phyloP scores from a whole-genome alignment of 2,329 filamentous ascomycete genomes.

The Sporothrix euskadiensis region DNA sequence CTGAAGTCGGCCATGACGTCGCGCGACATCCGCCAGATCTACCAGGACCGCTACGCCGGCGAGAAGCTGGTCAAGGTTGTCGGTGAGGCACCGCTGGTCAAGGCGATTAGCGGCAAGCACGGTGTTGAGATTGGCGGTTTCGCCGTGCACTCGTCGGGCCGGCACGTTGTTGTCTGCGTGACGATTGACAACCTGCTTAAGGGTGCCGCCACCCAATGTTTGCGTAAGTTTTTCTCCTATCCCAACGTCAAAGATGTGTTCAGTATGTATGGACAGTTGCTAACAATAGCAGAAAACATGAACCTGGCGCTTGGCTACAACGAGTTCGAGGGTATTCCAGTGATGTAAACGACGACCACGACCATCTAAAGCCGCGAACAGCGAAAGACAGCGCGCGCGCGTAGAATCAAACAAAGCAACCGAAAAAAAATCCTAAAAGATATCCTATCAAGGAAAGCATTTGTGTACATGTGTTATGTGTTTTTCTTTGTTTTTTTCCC shows the following conservation, averaged over 20 bases:
- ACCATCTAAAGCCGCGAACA: slow-evolving; percentile 19
- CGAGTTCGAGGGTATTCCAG: slow-evolving; percentile 84
- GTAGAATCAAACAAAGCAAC: neutral
- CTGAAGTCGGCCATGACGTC: slow-evolving; percentile 83
- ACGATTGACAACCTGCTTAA: slow-evolving; percentile 94
- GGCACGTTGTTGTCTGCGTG: slow-evolving; percentile 89
- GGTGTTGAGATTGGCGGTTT: slow-evolving; percentile 94
- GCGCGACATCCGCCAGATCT: slow-evolving; percentile 88
- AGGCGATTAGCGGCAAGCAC: slow-evolving; percentile 80
- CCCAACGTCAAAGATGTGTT: too few relatives aligned
- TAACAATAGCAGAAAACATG: slow-evolving; percentile 72
- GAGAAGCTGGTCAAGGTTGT: slow-evolving; percentile 93
- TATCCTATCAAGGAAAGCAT: slow-evolving; percentile 1
- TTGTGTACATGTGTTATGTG: neutral
- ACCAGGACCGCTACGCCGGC: slow-evolving; percentile 93
- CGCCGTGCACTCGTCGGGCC: slow-evolving; percentile 84
- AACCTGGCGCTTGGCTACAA: slow-evolving; percentile 85
- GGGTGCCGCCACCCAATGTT: slow-evolving; percentile 87
- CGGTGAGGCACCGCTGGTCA: slow-evolving; percentile 83
- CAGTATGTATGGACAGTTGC: neutral
- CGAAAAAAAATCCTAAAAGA: neutral
- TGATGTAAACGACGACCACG: slow-evolving; percentile 40
- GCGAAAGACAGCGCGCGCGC: slow-evolving; percentile 19
- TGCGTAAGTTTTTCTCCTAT: slow-evolving; percentile 68
- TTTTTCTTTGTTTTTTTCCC: neutral